A percentile compares a stretch with the other conserved stretches of the same genome.
phyloP scores from a whole-genome alignment of 2,329 filamentous ascomycete genomes.

The Fusarium sp. region DNA sequence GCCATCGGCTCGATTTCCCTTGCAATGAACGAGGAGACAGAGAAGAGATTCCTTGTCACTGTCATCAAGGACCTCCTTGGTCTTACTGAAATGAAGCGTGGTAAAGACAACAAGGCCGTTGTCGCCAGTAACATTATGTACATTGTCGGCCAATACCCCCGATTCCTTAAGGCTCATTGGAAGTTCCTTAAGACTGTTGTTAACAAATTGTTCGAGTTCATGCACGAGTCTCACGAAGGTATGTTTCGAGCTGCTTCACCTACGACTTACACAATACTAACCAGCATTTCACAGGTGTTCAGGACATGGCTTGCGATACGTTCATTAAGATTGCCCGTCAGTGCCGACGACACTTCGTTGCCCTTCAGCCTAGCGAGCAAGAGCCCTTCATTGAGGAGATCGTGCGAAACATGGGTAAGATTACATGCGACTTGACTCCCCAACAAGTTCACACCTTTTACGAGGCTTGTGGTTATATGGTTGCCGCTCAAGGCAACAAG shows the following conservation, averaged over 20 bases:
- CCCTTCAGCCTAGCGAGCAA: conserved; percentile 90
- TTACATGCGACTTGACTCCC: conserved; percentile 92
- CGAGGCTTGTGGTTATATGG: conserved; percentile 99
- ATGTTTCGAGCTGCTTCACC: conserved; percentile 48
- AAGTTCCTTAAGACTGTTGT: conserved; percentile 99
- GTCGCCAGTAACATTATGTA: conserved; percentile 99
- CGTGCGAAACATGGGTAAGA: conserved; percentile 93
- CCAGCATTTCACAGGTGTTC: conserved; percentile 73
- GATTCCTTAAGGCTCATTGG: conserved; percentile 99
- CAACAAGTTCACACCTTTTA: conserved; percentile 99
- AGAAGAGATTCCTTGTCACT: conserved; percentile 97
- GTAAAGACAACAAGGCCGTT: conserved; percentile 99
- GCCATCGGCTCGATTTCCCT: conserved; percentile 98
- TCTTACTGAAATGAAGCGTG: conserved; percentile 98
- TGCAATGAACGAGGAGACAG: conserved; percentile 99
- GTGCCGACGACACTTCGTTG: conserved; percentile 97
- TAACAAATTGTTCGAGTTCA: conserved; percentile 99
- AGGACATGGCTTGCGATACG: conserved; percentile 99
- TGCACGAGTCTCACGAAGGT: conserved; percentile 99
- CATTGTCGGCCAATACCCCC: conserved; percentile 98
- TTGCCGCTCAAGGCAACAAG: conserved; percentile 96
- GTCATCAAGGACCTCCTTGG: conserved; percentile 98
- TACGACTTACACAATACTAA: conserved; percentile 43
- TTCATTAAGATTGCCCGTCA: conserved; percentile 99
- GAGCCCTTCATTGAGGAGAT: conserved; percentile 99